Evolutionary conservation across 495 filamentous ascomycete genomes (phyloP), one percentile per base, ranked within the genome.

Genomic region (Pseudotulostoma volvatum): DNA sequence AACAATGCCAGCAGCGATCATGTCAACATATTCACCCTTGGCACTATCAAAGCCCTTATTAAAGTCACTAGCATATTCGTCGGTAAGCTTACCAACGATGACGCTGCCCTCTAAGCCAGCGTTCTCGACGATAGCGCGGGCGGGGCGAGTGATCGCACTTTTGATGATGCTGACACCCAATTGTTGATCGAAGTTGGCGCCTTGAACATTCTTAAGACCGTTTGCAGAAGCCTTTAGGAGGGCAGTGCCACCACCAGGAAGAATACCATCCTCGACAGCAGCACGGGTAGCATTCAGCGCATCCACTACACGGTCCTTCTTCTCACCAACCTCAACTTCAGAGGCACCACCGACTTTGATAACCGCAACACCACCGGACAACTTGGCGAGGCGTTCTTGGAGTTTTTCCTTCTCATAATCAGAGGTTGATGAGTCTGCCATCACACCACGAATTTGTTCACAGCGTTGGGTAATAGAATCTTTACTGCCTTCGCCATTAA

Each of bases 341-440:
- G 87, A 95, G 41, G 86, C 70, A 60, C 90, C 90, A 51, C 90
- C 90, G 48, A 97, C 90, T 72, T 88, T 94, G 73, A 97, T 96
- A 63, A 97, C 90, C 45, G 90, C 90, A 54, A 97, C 90, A 74
- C 90, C 90, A 39, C 90, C 90, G 34, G 90, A 96, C 48, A 97
- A 84, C 79, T 97, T 97, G 49, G 90, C 90, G 37, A 96, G 82
- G 67, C 90, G 90, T 68, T 97, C 90, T 64, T 96, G 90, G 40
- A 97, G 81, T 76, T 97, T 97, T 78, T 97, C 90, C 72, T 93
- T 95, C 74, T 97, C 90, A 66, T 97, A 96, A 51, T 96, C 92
- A 43, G 85, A 93, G 43, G 90, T 96, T 43, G 71, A 74, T 19
- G 90, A 77, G 68, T 96, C 90, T 45, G 63, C 70, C 77, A 95